These are phyloP conservation scores for Puccinia hordei DNA, from an alignment of 1,284 basidiomycete genomes.

Conservation along the genomic window DNA sequence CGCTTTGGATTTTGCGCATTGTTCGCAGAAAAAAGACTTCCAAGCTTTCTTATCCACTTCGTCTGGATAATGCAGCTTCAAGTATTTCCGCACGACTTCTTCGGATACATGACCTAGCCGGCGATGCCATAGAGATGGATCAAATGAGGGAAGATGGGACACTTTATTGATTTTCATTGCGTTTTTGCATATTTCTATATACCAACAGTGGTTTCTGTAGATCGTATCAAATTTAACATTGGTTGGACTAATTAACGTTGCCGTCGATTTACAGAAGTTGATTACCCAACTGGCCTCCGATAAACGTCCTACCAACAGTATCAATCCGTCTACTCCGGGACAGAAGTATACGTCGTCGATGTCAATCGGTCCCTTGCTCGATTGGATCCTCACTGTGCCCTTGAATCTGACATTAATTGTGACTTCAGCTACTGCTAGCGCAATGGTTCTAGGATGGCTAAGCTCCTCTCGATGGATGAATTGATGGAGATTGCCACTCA, in stretches of 20 bases:
- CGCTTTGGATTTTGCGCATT: neutral
- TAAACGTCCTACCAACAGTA: neutral
- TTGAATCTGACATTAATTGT: neutral
- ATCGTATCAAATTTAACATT: neutral
- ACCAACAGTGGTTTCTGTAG: conserved; percentile 18
- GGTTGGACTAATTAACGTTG: neutral
- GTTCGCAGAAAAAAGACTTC: conserved; percentile 8
- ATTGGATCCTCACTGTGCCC: neutral
- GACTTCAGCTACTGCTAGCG: neutral
- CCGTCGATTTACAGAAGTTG: neutral
- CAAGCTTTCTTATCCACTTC: neutral
- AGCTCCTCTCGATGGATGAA: neutral
- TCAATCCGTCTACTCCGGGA: neutral
- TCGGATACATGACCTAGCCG: neutral
- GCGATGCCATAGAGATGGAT: neutral
- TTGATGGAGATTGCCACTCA: neutral
- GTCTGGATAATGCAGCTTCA: neutral
- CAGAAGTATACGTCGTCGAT: conserved; percentile 8
- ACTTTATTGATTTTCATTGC: neutral
- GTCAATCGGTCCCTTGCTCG: neutral
- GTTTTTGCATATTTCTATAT: neutral
- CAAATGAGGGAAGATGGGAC: neutral
- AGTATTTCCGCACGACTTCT: neutral
- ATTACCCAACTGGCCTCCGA: neutral
- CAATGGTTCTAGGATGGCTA: neutral